Base-by-base conservation (phyloP, 768 basidiomycete species). In the Suillus alpinus region DNA sequence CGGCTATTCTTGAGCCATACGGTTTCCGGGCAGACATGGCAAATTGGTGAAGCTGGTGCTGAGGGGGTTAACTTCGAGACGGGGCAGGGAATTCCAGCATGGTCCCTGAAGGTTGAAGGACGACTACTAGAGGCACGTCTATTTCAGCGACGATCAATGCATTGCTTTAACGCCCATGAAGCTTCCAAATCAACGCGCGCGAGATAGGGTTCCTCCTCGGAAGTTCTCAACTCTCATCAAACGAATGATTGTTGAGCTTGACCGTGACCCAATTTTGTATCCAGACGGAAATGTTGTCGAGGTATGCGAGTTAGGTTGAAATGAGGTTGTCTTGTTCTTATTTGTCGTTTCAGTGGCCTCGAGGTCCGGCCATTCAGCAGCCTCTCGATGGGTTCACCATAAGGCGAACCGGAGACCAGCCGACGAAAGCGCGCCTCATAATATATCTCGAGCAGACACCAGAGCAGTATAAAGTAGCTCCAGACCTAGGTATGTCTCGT, bases 191-290 rank as follows among this genome's bases (percentile, higher is more conserved):
- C 84, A 85, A 67, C 77, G 88, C 60, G 77, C 82, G 55, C 80
- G 85, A 64, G 89, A 92, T 71, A 86, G 84, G 60, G 73, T 72
- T 0, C 73, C 86, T 3, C 82, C 78, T 2, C 86, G 87, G 29
- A 94, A 94, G 69, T 94, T 97, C 73, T 92, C 94, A 3, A 88
- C 90, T 0, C 80, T 95, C 66, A 81, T 97, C 59, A 92, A 92
- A 70, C 81, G 86, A 32, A 86, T 95, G 82, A 78, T 93, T 6
- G 81, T 97, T 14, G 95, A 98, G 66, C 77, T 96, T 37, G 95
- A 96, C 66, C 84, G 92, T 18, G 94, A 96, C 71, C 83, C 91
- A 4, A 77, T 82, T 5, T 72, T 91, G 49, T 95, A 91, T 69
- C 83, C 91, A 1, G 93, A 96, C 55, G 85, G 88, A 23, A 96